These are phyloP conservation scores for Pluteus cervinus DNA, from an alignment of 768 basidiomycete genomes.

Conservation along the genomic window DNA sequence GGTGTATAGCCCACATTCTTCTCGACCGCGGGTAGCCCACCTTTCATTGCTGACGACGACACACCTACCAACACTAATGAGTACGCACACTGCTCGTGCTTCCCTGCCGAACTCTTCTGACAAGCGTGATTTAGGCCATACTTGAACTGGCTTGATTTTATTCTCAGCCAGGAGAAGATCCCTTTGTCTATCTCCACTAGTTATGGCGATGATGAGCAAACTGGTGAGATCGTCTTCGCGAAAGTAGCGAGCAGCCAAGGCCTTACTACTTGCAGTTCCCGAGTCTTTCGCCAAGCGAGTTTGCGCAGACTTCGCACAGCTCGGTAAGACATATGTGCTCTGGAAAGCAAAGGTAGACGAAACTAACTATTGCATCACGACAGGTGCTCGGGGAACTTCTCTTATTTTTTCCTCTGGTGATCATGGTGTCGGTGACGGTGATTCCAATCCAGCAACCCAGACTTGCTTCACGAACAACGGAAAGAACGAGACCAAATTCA, in stretches of 20 bases:
- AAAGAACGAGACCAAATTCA: conserved; percentile 44
- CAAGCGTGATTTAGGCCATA: conserved; percentile 15
- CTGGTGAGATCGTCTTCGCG: conserved; percentile 30
- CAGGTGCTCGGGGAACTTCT: conserved; percentile 62
- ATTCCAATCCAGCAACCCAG: conserved; percentile 45
- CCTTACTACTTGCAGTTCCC: conserved; percentile 38
- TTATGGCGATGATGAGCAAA: conserved; percentile 70
- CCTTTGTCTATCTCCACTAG: conserved; percentile 67
- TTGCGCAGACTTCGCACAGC: conserved; percentile 57
- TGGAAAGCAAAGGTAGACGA: background rate
- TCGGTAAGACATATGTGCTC: conserved; percentile 32
- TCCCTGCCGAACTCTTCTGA: background rate
- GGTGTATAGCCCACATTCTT: conserved; percentile 41
- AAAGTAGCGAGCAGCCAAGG: background rate
- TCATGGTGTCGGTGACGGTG: conserved; percentile 59
- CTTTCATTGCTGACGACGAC: conserved; percentile 42
- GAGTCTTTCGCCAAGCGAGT: conserved; percentile 47
- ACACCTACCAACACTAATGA: conserved; percentile 36
- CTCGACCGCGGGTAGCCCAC: conserved; percentile 57
- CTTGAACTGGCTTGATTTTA: conserved; percentile 54
- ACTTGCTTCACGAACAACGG: conserved; percentile 57
- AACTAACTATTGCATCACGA: no score
- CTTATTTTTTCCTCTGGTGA: conserved; percentile 65
- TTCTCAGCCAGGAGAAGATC: conserved; percentile 37
- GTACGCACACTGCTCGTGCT: conserved; percentile 10